phyloP scores from a whole-genome alignment of 176 grass and related monocot genomes.

The Avena insularis region DNA sequence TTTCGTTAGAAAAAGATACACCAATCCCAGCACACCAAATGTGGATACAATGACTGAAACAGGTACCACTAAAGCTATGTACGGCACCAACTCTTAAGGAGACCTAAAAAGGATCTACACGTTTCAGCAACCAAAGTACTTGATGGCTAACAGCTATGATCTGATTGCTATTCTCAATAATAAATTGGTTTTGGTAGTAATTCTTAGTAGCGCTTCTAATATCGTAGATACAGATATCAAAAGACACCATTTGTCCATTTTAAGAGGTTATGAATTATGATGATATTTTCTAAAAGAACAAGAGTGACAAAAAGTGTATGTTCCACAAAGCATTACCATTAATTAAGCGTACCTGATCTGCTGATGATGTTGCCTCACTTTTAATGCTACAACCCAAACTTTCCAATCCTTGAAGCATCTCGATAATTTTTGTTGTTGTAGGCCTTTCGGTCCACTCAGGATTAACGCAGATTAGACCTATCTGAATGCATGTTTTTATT shows the following conservation, averaged over 20 bases:
- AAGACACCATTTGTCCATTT: neutral
- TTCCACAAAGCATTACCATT: neutral
- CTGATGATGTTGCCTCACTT: neutral
- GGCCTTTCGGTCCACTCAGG: neutral
- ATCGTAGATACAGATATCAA: neutral
- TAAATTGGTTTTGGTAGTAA: neutral
- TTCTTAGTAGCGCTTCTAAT: neutral
- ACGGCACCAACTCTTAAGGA: neutral
- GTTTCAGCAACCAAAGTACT: constrained; percentile 10
- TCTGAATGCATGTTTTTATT: constrained; percentile 18
- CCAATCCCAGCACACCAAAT: neutral
- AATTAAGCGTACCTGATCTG: neutral
- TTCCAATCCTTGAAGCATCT: constrained; percentile 7
- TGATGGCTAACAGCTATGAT: neutral
- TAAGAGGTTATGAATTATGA: neutral
- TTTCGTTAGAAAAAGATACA: neutral
- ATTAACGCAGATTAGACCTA: constrained; percentile 16
- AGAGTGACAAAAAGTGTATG: neutral
- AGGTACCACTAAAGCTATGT: neutral
- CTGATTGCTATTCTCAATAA: neutral
- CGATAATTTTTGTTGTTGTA: constrained; percentile 17
- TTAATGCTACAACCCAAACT: neutral
- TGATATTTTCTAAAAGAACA: neutral
- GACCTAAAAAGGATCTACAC: neutral
- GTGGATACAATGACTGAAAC: neutral